These are phyloP conservation scores for Geotrichum fermentans DNA, from an alignment of 1,139 yeast genomes.

Conservation along the genomic window DNA sequence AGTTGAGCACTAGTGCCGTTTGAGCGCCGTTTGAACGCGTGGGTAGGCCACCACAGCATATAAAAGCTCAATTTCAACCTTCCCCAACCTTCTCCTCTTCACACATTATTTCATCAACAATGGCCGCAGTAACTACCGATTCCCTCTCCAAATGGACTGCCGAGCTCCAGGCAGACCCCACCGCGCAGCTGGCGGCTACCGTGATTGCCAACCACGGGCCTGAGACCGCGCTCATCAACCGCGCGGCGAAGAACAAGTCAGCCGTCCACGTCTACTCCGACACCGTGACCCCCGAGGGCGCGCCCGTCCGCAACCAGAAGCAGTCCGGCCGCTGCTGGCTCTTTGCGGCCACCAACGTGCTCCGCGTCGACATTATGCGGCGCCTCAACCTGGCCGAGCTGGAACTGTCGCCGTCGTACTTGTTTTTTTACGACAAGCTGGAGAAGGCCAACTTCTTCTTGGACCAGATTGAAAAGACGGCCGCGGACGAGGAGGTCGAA, in stretches of 20 bases:
- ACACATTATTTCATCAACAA: neutral
- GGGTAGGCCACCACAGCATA: no score
- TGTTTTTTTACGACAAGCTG: conserved; percentile 69
- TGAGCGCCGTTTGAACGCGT: no score
- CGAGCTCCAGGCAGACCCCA: conserved; percentile 29
- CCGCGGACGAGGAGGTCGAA: conserved; percentile 50
- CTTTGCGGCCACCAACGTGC: conserved; percentile 72
- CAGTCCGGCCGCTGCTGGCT: conserved; percentile 83
- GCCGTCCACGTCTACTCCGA: conserved; percentile 50
- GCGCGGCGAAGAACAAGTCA: conserved; percentile 42
- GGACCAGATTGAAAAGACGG: conserved; percentile 66
- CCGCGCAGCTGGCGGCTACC: conserved; percentile 33
- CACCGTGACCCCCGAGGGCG: conserved; percentile 58
- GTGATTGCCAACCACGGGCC: conserved; percentile 35
- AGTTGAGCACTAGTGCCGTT: no score
- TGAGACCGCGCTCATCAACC: conserved; percentile 40
- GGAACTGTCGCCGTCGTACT: conserved; percentile 67
- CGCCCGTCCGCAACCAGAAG: conserved; percentile 70
- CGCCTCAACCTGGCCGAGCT: conserved; percentile 62
- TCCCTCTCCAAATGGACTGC: conserved; percentile 29
- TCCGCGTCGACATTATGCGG: conserved; percentile 59
- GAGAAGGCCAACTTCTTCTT: conserved; percentile 73
- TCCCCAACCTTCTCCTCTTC: neutral
- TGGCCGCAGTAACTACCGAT: neutral
- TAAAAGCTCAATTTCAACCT: no score